A percentile compares a stretch with the other conserved stretches of the same genome.
These are phyloP conservation scores for Amanita bisporigera DNA, from an alignment of 1,284 basidiomycete species.

Conservation along the genomic window DNA sequence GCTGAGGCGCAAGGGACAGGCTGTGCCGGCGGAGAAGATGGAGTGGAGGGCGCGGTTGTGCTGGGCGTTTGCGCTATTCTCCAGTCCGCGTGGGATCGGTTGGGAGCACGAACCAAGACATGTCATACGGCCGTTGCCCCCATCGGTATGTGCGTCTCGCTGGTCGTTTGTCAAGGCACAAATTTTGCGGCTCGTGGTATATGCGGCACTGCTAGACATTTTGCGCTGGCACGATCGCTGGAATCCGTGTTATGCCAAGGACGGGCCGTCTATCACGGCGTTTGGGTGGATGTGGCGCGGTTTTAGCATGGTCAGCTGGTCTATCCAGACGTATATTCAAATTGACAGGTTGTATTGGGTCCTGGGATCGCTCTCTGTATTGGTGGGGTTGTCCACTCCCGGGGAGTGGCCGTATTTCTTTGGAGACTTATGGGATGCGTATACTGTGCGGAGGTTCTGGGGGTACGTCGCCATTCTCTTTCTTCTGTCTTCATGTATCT, in stretches of 20 bases:
- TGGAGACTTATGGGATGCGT: slow-evolving; percentile 18
- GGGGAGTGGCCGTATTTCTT: slow-evolving; percentile 25
- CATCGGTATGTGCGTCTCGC: neutral
- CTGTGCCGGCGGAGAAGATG: slow-evolving; percentile 1
- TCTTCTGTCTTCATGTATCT: neutral
- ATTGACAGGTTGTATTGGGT: slow-evolving; percentile 13
- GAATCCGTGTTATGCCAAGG: slow-evolving; percentile 13
- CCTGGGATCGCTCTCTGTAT: slow-evolving; percentile 14
- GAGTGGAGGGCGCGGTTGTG: slow-evolving; percentile 8
- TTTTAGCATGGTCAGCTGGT: slow-evolving; percentile 11
- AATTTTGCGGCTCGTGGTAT: slow-evolving; percentile 9
- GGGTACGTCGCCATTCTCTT: slow-evolving; percentile 9
- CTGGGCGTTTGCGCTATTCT: slow-evolving; percentile 21
- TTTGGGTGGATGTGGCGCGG: slow-evolving; percentile 16
- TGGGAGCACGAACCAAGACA: slow-evolving; percentile 22
- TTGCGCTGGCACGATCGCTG: neutral
- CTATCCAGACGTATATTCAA: slow-evolving; percentile 6
- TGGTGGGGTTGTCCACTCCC: slow-evolving; percentile 18
- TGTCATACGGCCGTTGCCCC: neutral
- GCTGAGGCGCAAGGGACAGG: slow-evolving; percentile 15
- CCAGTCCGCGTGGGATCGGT: slow-evolving; percentile 22
- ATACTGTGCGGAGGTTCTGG: slow-evolving; percentile 22
- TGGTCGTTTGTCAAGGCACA: slow-evolving; percentile 12
- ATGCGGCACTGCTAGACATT: slow-evolving; percentile 11
- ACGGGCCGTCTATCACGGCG: slow-evolving; percentile 12